Evolutionary conservation across 441 rosid genomes (phyloP).

Genomic region (Macaranga tanarius): DNA sequence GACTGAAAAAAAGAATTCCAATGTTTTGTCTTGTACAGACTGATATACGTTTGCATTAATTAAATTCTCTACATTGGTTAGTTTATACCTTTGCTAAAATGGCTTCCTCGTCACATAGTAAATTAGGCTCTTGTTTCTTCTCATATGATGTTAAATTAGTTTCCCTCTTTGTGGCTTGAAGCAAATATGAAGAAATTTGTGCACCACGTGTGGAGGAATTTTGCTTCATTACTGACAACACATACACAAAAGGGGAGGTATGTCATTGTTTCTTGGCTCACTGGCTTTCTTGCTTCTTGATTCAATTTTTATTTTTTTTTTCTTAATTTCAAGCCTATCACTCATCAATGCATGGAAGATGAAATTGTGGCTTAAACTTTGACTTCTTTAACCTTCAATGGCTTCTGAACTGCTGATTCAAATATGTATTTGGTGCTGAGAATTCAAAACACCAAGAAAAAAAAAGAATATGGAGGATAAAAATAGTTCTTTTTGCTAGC

Average conservation of each 20-base stretch:
- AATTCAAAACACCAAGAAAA: background rate
- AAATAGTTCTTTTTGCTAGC: background rate
- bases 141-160: constrained; percentile 16
- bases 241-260: constrained; percentile 49
- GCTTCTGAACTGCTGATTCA: background rate
- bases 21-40: background rate
- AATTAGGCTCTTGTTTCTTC: constrained; percentile 6
- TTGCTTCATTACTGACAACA: constrained; percentile 53
- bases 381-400: too few relatives aligned
- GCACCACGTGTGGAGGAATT: constrained; percentile 51
- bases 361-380: too few relatives aligned
- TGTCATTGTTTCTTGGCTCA: constrained; percentile 11
- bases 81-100: background rate
- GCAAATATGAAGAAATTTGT: constrained; percentile 82
- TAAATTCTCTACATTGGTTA: background rate
- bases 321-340: background rate
- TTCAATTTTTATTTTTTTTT: background rate
- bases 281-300: too few relatives aligned
- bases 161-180: constrained; percentile 31
- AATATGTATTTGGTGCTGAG: background rate
- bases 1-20: background rate
- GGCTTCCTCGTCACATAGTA: background rate
- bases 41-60: background rate
- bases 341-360: background rate
- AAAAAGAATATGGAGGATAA: background rate